phyloP scores from a whole-genome alignment of 805 yeast species.

The Suhomyces sp. region DNA sequence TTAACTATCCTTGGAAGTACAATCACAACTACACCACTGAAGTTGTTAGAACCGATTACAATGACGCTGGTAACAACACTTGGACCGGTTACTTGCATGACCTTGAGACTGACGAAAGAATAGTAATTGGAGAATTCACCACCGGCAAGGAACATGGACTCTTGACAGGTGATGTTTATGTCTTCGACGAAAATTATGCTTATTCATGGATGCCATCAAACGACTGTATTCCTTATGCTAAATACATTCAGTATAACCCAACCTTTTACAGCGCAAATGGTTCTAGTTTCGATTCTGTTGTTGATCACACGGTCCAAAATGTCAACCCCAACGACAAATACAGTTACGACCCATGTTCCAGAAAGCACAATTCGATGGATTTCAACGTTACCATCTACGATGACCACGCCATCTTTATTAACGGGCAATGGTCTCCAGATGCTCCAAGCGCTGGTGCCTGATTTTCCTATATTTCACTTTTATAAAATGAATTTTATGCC shows the following conservation, averaged over 20 bases:
- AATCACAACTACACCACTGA: slow-evolving; percentile 4
- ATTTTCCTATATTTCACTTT: too few species aligned
- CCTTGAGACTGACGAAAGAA: background rate
- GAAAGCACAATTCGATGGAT: background rate
- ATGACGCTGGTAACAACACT: background rate
- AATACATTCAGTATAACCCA: background rate
- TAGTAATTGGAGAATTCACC: background rate
- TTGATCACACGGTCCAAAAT: background rate
- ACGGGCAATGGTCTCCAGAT: background rate
- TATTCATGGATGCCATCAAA: background rate
- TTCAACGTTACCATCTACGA: background rate
- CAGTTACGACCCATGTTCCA: background rate
- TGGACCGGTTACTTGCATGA: slow-evolving; percentile 2
- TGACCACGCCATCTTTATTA: background rate
- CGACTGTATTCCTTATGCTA: background rate
- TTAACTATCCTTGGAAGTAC: slow-evolving; percentile 3
- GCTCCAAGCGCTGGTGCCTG: background rate
- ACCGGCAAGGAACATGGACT: background rate
- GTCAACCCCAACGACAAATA: background rate
- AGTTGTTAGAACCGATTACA: background rate
- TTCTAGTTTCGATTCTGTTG: background rate
- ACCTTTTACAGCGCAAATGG: background rate
- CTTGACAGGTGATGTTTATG: background rate
- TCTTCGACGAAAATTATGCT: slow-evolving; percentile 1
- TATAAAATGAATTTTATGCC: too few species aligned